Evolutionary conservation across 495 filamentous ascomycete species (phyloP), one percentile per base, ranked within the genome.

Genomic region (Aspergillus biplanus): DNA sequence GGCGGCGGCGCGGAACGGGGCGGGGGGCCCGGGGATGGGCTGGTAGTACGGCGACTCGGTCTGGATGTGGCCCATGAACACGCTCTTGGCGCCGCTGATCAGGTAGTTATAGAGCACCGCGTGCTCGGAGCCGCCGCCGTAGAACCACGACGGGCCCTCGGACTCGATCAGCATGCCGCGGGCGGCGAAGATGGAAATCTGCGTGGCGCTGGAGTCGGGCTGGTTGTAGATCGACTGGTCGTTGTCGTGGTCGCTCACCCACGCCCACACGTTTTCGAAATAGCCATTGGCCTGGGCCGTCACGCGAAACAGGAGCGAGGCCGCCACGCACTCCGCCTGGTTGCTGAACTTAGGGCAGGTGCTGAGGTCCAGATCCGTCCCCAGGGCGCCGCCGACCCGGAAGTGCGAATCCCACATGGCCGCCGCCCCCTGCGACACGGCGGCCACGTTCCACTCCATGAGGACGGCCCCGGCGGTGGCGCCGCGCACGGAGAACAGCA

Each of bases 381-480:
- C 56, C 32, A 33, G 32, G 27, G 56, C 44, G 27, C 56, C 56
- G 11, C 56, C 56, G 5, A 59, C 56, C 9, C 56, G 56, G 18
- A 59, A 59, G 42, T 59, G 56, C 8, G 39, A 33, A 48, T 59
- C 56, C 56, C 56, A 59, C 56, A 59, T 59, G 42, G 42, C 56
- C 12, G 56, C 91, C 0, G 84, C 79, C 52, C 89, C 90, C 57
- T 87, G 84, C 7, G 74, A 71, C 80, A 16, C 80, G 85, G 13
- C n/a, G n/a, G n/a, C n/a, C n/a, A 93, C 70, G 74, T 95, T 94
- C 90, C 90, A 95, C 70, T 96, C 83, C 63, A 95, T 78, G 56
- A 96, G 75, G 65, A 91, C 87, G 34, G 91, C 91, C 58, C 92
- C 92, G 33, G 90, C 90, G 59, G 89, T 85, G 5, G 90, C 74